Evolutionary conservation across 306 rosid genomes (phyloP).

Genomic region (Ziziphus jujuba): DNA sequence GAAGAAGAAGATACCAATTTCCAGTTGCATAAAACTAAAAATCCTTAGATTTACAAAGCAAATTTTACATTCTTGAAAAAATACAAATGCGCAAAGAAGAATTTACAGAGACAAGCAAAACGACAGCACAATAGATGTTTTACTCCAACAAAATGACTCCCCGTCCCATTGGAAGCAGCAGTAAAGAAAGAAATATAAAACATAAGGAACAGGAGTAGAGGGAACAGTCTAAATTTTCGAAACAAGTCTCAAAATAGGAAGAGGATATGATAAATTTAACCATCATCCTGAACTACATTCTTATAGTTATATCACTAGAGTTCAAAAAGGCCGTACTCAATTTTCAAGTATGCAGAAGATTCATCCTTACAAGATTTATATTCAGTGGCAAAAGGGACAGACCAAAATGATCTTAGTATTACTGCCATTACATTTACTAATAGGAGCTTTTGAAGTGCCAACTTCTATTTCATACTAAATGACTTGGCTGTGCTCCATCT

Average conservation of each 20-base stretch:
- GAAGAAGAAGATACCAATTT: no score
- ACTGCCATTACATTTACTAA: conserved; percentile 4
- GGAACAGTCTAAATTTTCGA: not conserved
- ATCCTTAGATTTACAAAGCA: no score
- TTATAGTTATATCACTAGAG: not conserved
- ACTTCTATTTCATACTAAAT: conserved; percentile 1
- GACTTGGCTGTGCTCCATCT: conserved; percentile 5
- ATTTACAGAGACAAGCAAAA: no score
- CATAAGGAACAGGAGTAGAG: no score
- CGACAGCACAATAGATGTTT: no score
- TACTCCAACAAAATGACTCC: no score
- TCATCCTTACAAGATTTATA: conserved; percentile 7
- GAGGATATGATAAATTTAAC: not conserved
- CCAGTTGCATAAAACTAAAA: no score
- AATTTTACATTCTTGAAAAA: no score
- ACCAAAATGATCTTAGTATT: not conserved
- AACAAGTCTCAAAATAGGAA: not conserved
- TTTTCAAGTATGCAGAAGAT: not conserved
- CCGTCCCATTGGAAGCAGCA: no score
- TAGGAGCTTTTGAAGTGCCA: conserved; percentile 7
- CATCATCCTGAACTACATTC: no score
- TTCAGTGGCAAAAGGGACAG: not conserved
- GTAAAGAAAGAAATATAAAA: not conserved
- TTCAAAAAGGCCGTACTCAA: not conserved
- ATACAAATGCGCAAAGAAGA: no score